Conservation (phyloP, 2,329 filamentous ascomycete species). For the Ophiocordyceps polyrhachis-furcata region DNA sequence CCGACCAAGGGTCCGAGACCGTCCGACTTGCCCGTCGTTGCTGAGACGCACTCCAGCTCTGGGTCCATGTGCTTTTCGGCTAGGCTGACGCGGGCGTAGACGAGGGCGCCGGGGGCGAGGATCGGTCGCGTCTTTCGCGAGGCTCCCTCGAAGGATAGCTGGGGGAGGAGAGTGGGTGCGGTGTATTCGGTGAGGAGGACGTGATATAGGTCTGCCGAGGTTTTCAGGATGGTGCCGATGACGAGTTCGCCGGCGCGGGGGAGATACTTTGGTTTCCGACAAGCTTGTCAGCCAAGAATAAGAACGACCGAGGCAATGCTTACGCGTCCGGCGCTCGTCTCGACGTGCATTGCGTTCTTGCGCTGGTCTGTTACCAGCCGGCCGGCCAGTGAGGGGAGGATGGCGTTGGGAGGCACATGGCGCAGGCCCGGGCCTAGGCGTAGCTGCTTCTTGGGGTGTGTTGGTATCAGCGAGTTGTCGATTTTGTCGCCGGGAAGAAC, state of each 20-base stretch:
- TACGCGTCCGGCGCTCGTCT: slow-evolving; percentile 52
- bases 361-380: slow-evolving; percentile 46
- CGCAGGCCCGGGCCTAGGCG: slow-evolving; percentile 72
- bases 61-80: slow-evolving; percentile 71
- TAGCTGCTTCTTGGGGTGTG: slow-evolving; percentile 48
- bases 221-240: slow-evolving; percentile 68
- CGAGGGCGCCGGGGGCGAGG: slow-evolving; percentile 53
- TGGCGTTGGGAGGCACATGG: slow-evolving; percentile 58
- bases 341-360: slow-evolving; percentile 66
- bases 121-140: slow-evolving; percentile 81
- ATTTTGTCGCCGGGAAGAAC: slow-evolving; percentile 72
- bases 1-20: slow-evolving; percentile 68
- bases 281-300: too few species aligned
- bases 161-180: slow-evolving; percentile 51
- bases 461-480: slow-evolving; percentile 45
- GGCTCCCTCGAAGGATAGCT: slow-evolving; percentile 83
- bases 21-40: slow-evolving; percentile 72
- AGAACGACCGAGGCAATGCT: slow-evolving; percentile 10
- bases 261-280: too few species aligned
- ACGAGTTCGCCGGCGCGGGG: slow-evolving; percentile 71
- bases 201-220: slow-evolving; percentile 58
- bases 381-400: slow-evolving; percentile 49
- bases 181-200: slow-evolving; percentile 54
- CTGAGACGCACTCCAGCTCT: slow-evolving; percentile 77
- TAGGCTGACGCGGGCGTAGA: slow-evolving; percentile 71